Percentiles rank a stretch among this genome's conserved stretches.
These are phyloP conservation scores for Russula brevipes DNA, from an alignment of 768 basidiomycete species.

Conservation along the genomic window DNA sequence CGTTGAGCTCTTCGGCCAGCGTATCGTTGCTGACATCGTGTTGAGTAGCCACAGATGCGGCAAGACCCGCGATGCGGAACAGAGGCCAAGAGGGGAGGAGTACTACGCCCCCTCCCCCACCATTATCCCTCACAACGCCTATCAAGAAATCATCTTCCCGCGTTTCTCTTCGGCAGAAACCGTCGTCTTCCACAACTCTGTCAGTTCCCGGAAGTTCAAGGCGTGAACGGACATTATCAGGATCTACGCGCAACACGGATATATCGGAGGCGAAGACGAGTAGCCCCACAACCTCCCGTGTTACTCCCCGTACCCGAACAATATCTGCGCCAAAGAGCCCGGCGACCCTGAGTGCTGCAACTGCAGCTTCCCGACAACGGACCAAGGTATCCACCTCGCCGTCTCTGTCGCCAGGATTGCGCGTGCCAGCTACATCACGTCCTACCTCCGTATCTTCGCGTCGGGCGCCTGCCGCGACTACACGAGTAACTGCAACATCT, in stretches of 20 bases:
- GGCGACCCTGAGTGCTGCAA: slow-evolving; percentile 3
- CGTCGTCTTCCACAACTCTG: slow-evolving; percentile 4
- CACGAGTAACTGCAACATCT: background rate
- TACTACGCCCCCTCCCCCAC: slow-evolving; percentile 9
- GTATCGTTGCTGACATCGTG: background rate
- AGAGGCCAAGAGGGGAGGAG: background rate
- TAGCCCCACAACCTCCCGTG: slow-evolving; percentile 4
- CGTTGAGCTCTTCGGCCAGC: background rate
- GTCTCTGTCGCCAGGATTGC: background rate
- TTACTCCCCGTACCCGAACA: slow-evolving; percentile 17
- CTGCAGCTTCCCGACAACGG: slow-evolving; percentile 8
- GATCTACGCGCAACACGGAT: slow-evolving; percentile 13
- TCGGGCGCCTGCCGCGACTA: background rate
- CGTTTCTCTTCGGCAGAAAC: slow-evolving; percentile 14
- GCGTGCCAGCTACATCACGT: background rate
- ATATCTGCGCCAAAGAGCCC: slow-evolving; percentile 19
- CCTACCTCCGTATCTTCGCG: slow-evolving; percentile 12
- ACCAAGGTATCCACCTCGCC: slow-evolving; percentile 16
- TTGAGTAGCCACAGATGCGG: slow-evolving; percentile 1
- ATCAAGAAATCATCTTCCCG: slow-evolving; percentile 8
- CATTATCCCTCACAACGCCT: slow-evolving; percentile 1
- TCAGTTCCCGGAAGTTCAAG: slow-evolving; percentile 13
- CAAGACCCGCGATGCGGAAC: background rate
- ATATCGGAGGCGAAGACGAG: slow-evolving; percentile 7
- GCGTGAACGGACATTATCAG: slow-evolving; percentile 21